Conservation (phyloP, 805 yeast genomes). For the Teunomyces panamensis region DNA sequence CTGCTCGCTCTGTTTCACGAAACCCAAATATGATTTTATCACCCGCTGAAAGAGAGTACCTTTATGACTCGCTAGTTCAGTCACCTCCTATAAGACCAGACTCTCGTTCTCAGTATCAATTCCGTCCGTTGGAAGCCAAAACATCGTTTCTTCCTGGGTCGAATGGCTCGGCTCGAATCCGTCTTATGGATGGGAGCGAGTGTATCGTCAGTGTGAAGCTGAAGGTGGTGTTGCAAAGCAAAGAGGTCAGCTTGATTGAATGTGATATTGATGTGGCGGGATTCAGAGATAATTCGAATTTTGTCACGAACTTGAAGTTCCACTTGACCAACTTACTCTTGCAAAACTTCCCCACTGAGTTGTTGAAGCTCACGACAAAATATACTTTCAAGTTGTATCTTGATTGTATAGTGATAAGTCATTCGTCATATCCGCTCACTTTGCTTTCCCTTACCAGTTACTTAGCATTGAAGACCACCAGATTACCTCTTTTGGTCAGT, state of each 20-base stretch:
- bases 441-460: constrained; percentile 76
- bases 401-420: constrained; percentile 76
- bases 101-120: constrained; percentile 69
- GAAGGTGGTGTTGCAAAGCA: constrained; percentile 55
- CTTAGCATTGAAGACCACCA: constrained; percentile 76
- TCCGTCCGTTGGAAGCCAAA: constrained; percentile 82
- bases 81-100: constrained; percentile 78
- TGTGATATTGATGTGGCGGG: constrained; percentile 84
- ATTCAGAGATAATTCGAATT: constrained; percentile 71
- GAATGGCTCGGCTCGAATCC: constrained; percentile 87
- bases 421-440: constrained; percentile 77
- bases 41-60: constrained; percentile 71
- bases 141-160: constrained; percentile 81
- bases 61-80: constrained; percentile 66
- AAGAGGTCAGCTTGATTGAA: constrained; percentile 52
- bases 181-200: constrained; percentile 87
- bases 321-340: constrained; percentile 53
- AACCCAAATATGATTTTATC: constrained; percentile 55
- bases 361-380: constrained; percentile 63
- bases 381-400: constrained; percentile 75
- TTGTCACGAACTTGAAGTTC: constrained; percentile 61
- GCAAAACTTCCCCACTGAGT: constrained; percentile 50
- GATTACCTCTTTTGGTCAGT: constrained; percentile 69
- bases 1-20: neutral
- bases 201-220: constrained; percentile 89